phyloP scores from a whole-genome alignment of 2,329 filamentous ascomycete species.

The Colletotrichum caudatum region DNA sequence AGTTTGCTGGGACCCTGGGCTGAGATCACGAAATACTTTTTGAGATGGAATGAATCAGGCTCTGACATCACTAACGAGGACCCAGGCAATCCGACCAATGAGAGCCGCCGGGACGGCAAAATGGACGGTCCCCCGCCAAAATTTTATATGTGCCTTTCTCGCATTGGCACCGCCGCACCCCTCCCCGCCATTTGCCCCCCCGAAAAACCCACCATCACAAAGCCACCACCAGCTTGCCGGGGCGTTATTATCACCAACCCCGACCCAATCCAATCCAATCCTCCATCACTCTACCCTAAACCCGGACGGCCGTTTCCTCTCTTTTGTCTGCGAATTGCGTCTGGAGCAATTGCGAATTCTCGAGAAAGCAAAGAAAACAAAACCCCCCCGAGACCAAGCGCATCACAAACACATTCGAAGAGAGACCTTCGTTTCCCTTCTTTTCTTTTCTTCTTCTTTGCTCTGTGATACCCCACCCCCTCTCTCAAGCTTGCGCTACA shows the following conservation, averaged over 20 bases:
- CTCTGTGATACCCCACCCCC: conserved; percentile 4
- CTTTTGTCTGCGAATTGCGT: not conserved
- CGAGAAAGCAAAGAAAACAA: not conserved
- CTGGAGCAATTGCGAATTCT: not conserved
- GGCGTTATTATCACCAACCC: conserved; percentile 10
- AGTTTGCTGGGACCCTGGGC: not conserved
- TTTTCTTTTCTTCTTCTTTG: not conserved
- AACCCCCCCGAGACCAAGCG: not conserved
- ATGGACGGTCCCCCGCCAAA: conserved; percentile 46
- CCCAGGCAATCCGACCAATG: conserved; percentile 9
- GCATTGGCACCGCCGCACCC: conserved; percentile 22
- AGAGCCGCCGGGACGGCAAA: conserved; percentile 22
- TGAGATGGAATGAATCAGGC: conserved; percentile 5
- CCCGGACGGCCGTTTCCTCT: not conserved
- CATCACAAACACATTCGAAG: conserved; percentile 5
- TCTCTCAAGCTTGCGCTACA: not conserved
- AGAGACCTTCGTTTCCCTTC: not conserved
- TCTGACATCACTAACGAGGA: conserved; percentile 25
- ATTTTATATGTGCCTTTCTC: conserved; percentile 53
- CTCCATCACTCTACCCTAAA: not conserved
- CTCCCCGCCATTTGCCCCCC: conserved; percentile 39
- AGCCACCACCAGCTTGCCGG: conserved; percentile 14
- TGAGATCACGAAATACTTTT: conserved; percentile 5
- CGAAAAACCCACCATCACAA: conserved; percentile 16
- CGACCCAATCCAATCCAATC: no score